Percentiles rank a stretch among this genome's conserved stretches.
Conservation (phyloP, 495 filamentous ascomycete species). For the Xylaria castorea region DNA sequence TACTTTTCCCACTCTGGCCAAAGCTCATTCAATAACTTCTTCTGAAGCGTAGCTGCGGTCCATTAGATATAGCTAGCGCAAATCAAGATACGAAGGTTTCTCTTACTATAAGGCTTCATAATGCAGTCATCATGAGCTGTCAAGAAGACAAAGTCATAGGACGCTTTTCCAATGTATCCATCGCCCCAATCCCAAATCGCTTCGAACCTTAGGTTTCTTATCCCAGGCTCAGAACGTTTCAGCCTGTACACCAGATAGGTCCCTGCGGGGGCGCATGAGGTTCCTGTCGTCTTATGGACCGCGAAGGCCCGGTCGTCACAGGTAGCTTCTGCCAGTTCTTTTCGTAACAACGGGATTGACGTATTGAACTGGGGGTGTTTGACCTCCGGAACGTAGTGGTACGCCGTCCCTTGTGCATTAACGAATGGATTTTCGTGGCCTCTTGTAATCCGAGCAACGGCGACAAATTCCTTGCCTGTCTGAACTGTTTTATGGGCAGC, state of each 20-base stretch:
- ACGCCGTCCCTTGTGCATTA: neutral
- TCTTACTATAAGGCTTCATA: conserved; percentile 10
- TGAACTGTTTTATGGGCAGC: neutral
- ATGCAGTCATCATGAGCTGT: neutral
- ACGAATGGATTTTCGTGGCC: neutral
- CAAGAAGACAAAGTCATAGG: conserved; percentile 1
- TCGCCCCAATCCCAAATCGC: neutral
- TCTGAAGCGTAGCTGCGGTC: neutral
- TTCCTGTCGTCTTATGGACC: neutral
- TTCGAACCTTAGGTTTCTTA: neutral
- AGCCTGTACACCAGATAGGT: conserved; percentile 9
- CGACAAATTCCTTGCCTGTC: conserved; percentile 10
- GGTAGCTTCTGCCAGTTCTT: neutral
- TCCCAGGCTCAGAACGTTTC: neutral
- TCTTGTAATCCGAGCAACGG: neutral
- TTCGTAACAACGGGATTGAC: neutral
- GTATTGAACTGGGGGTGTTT: conserved; percentile 2
- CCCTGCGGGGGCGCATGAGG: conserved; percentile 6
- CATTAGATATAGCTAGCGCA: neutral
- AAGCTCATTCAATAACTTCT: conserved; percentile 1
- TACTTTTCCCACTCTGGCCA: neutral
- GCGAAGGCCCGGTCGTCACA: neutral
- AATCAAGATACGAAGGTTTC: neutral
- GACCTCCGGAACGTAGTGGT: neutral
- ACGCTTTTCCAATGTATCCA: neutral